Conservation (phyloP, 2,329 filamentous ascomycete species). For the Paramyrothecium sp. region DNA sequence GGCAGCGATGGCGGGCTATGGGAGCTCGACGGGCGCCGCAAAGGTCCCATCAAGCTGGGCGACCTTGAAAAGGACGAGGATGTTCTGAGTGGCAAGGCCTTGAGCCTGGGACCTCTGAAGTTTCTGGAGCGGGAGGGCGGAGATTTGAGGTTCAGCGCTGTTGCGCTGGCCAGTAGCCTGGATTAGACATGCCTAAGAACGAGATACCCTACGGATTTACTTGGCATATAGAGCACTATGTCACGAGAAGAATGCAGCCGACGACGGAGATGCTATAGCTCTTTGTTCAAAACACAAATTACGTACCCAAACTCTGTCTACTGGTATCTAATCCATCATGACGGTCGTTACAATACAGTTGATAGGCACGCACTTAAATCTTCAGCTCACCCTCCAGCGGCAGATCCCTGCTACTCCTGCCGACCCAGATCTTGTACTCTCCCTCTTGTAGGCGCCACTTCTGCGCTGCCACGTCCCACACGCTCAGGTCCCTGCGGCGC, state of each 20-base stretch:
- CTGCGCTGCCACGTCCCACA: constrained; percentile 62
- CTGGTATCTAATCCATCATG: not conserved
- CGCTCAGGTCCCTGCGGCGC: constrained; percentile 63
- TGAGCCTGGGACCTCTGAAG: constrained; percentile 64
- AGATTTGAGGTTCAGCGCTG: constrained; percentile 58
- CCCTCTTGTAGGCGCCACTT: constrained; percentile 56
- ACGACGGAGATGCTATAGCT: not conserved
- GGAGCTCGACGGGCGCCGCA: constrained; percentile 60
- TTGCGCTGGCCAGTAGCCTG: constrained; percentile 51
- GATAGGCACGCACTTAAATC: not conserved
- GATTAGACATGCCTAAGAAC: constrained; percentile 37
- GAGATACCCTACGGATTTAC: not conserved
- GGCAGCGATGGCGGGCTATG: constrained; percentile 59
- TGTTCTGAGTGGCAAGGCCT: constrained; percentile 70
- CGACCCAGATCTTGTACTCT: constrained; percentile 42
- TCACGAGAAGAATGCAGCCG: no score
- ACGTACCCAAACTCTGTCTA: not conserved
- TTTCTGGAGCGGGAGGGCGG: constrained; percentile 55
- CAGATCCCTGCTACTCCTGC: constrained; percentile 42
- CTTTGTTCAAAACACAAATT: not conserved
- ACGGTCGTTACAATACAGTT: not conserved
- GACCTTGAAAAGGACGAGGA: constrained; percentile 61
- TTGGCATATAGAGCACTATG: no score
- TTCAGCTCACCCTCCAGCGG: not conserved
- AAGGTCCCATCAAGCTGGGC: constrained; percentile 57